These are phyloP conservation scores for Xylaria digitata DNA, from an alignment of 2,329 filamentous ascomycete species.

Conservation along the genomic window DNA sequence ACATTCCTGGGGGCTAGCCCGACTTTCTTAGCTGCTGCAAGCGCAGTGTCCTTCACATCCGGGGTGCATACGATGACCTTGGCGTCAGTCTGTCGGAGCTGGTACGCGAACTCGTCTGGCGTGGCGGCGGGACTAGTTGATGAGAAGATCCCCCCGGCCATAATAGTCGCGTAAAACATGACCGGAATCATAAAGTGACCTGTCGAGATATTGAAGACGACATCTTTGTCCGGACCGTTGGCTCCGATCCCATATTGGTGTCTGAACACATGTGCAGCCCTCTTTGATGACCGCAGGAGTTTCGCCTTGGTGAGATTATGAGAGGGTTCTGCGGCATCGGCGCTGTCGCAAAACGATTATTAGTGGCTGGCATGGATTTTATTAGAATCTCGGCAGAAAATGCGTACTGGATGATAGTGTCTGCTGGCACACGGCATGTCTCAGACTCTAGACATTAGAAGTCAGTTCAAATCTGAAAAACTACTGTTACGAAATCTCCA, in stretches of 20 bases:
- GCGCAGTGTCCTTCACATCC: conserved; percentile 58
- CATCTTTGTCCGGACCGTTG: conserved; percentile 40
- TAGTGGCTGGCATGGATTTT: not conserved
- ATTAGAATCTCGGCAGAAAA: not conserved
- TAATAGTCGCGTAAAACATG: conserved; percentile 44
- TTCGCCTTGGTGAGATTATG: conserved; percentile 64
- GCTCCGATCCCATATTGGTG: conserved; percentile 43
- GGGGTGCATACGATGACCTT: conserved; percentile 59
- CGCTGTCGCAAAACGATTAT: conserved; percentile 36
- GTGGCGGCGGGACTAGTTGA: conserved; percentile 44
- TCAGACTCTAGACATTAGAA: conserved; percentile 51
- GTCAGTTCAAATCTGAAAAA: conserved; percentile 20
- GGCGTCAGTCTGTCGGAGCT: conserved; percentile 54
- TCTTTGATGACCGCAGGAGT: conserved; percentile 60
- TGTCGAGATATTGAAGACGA: conserved; percentile 44
- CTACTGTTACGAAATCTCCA: not conserved
- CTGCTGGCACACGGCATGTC: conserved; percentile 53
- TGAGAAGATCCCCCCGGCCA: conserved; percentile 45
- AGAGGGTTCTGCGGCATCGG: conserved; percentile 67
- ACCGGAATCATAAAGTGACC: conserved; percentile 45
- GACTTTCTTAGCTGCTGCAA: conserved; percentile 60
- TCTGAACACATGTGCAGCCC: conserved; percentile 67
- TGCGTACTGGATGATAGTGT: conserved; percentile 61
- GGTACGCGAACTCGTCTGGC: conserved; percentile 46
- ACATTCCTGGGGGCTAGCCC: conserved; percentile 60